Evolutionary conservation across 768 basidiomycete species (phyloP), one percentile per base, ranked within the genome.

Genomic region (Agaricus sinodeliciosus): DNA sequence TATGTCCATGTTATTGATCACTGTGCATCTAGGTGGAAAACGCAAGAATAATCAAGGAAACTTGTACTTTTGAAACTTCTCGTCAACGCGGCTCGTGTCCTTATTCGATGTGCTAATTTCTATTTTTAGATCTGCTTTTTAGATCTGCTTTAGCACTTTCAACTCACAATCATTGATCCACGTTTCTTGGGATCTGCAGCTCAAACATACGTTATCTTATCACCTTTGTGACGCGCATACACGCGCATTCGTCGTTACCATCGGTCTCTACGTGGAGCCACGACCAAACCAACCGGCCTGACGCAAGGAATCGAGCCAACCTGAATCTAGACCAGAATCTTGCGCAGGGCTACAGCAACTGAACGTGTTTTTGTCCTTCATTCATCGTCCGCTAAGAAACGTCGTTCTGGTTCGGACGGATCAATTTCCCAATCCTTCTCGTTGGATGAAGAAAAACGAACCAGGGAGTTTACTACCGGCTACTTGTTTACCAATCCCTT

Each of bases 201-300:
- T 46, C 44, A 40, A 53, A 46, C 51, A 53, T 53, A 53, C 36
- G 16, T 25, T 46, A 53, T 46, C 51, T 53, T 45, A 52, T 52
- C 51, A 45, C 9, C 22, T 7, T 25, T 31, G 15, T 31, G 40
- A n/a, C 43, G 37, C 37, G 1, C 18, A 19, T 46, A 45, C 43
- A 53, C 51, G 51, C 45, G 51, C 15, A 11, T 28, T 7, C 39
- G 36, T 53, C 51, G 44, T 53, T 53, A 36, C 50, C 37, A 28
- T 40, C 27, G 44, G 18, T 28, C 36, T 44, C 13, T 15, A 3
- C 25, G 22, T 18, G 22, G 18, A 39, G 28, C 37, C 51, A 53
- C 43, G 51, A 46, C 27, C 36, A 40, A 46, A 27, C 51, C 51
- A 46, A 46, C 51, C 44, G 40, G 37, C 16, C 39, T 53, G 27